A percentile compares a stretch with the other conserved stretches of the same genome.
phyloP scores from a whole-genome alignment of 805 yeast genomes.

The Wickerhamiella nectarea region DNA sequence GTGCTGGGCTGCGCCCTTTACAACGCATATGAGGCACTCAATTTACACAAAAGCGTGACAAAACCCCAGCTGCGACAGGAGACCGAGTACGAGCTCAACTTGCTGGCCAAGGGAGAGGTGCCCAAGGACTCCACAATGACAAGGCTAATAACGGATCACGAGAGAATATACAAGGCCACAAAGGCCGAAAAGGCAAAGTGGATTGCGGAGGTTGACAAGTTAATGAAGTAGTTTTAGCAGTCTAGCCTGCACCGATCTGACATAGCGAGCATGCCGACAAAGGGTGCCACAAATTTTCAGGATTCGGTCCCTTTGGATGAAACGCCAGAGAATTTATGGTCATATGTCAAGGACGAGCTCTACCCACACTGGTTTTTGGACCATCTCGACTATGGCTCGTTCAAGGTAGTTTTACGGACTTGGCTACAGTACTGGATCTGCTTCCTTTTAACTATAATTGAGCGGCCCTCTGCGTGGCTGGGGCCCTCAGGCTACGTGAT shows the following conservation, averaged over 20 bases:
- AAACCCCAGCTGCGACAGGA: conserved; percentile 78
- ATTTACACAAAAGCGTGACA: conserved; percentile 61
- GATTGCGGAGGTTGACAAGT: conserved; percentile 12
- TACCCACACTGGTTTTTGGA: conserved; percentile 13
- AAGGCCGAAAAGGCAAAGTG: conserved; percentile 1
- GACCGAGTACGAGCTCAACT: conserved; percentile 52
- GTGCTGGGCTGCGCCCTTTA: conserved; percentile 74
- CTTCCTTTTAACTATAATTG: conserved; percentile 12
- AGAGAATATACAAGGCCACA: conserved; percentile 14
- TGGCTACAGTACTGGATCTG: conserved; percentile 19
- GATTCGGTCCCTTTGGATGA: conserved; percentile 5
- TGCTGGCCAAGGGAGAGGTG: conserved; percentile 52
- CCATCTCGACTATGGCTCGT: conserved; percentile 18
- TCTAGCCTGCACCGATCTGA: too few species aligned
- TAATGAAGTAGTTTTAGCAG: neutral
- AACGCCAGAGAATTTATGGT: neutral
- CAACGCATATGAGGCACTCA: conserved; percentile 73
- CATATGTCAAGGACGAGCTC: neutral
- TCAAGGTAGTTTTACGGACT: conserved; percentile 17
- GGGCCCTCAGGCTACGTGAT: conserved; percentile 18
- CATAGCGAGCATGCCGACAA: neutral
- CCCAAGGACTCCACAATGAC: conserved; percentile 28
- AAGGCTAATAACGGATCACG: conserved; percentile 15
- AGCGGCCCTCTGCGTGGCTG: conserved; percentile 13
- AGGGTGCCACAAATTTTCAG: neutral